Conservation (phyloP, 495 filamentous ascomycete genomes). For the Echria macrotheca region DNA sequence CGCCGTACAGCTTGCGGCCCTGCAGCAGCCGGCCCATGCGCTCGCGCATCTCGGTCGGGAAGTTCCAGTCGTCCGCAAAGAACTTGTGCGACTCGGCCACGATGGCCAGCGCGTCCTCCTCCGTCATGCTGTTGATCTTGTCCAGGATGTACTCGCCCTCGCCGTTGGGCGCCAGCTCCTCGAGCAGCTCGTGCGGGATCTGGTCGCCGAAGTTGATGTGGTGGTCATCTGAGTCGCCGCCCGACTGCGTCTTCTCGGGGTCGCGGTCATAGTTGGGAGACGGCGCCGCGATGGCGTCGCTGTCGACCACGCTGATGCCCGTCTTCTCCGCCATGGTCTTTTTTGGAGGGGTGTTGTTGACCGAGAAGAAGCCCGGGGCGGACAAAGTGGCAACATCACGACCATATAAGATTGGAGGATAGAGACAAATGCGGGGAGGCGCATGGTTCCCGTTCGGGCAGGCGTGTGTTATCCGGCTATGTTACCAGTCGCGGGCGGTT, state of each 20-base stretch:
- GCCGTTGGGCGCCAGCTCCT: slow-evolving; percentile 33
- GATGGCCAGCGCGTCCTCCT: slow-evolving; percentile 33
- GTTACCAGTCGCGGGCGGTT: slow-evolving; percentile 13
- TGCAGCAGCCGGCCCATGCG: slow-evolving; percentile 26
- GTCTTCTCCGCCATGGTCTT: slow-evolving; percentile 12
- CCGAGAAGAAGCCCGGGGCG: not conserved
- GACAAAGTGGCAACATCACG: not conserved
- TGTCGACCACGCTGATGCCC: slow-evolving; percentile 11
- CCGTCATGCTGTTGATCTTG: slow-evolving; percentile 34
- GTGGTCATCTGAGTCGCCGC: not conserved
- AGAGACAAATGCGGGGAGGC: not conserved
- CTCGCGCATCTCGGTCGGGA: slow-evolving; percentile 28
- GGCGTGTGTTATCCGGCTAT: slow-evolving; percentile 12
- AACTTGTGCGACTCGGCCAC: slow-evolving; percentile 26
- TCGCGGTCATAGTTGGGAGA: slow-evolving; percentile 19
- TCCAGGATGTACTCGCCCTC: slow-evolving; percentile 34
- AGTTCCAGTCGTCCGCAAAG: slow-evolving; percentile 37
- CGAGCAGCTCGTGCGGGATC: slow-evolving; percentile 31
- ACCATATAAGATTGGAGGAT: not conserved
- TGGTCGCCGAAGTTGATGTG: slow-evolving; percentile 30
- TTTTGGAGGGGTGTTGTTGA: not conserved
- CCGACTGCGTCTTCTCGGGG: slow-evolving; percentile 25
- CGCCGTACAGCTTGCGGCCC: slow-evolving; percentile 30
- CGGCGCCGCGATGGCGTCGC: slow-evolving; percentile 10
- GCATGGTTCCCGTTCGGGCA: slow-evolving; percentile 1